phyloP scores from a whole-genome alignment of 331 rosid species.

The Prunus yedoensis region DNA sequence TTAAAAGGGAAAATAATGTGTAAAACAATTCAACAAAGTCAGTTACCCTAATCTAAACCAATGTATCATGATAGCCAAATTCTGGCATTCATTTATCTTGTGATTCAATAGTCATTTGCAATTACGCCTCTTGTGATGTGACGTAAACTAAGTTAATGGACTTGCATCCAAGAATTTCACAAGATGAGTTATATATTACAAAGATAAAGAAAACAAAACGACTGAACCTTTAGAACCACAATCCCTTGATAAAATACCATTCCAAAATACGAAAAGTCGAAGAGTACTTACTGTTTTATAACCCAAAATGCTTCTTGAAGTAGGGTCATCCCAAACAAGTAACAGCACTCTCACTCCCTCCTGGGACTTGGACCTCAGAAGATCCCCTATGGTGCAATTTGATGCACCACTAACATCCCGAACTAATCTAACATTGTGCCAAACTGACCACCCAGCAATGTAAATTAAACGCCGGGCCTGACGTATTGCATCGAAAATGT shows the following conservation, averaged over 20 bases:
- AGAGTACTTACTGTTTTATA: conserved; percentile 64
- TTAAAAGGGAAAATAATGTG: neutral
- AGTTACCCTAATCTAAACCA: neutral
- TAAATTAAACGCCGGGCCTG: conserved; percentile 74
- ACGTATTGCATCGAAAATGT: conserved; percentile 72
- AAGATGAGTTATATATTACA: neutral
- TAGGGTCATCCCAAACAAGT: conserved; percentile 97
- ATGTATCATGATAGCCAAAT: neutral
- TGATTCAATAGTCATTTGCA: neutral
- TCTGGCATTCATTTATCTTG: neutral
- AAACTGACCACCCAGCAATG: conserved; percentile 97
- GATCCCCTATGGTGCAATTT: conserved; percentile 60
- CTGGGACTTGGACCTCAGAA: conserved; percentile 83
- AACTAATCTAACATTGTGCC: conserved; percentile 80
- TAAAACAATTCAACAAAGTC: neutral
- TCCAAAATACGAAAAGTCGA: neutral
- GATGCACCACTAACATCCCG: conserved; percentile 57
- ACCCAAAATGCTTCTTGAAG: conserved; percentile 91
- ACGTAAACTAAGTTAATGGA: neutral
- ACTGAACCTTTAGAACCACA: neutral
- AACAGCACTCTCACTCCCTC: conserved; percentile 98
- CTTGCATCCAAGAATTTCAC: neutral
- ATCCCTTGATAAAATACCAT: conserved; percentile 4
- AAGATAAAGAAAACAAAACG: neutral
- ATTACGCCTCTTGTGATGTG: neutral